These are phyloP conservation scores for Dalbergia cochinchinensis DNA, from an alignment of 306 rosid genomes.

Conservation along the genomic window DNA sequence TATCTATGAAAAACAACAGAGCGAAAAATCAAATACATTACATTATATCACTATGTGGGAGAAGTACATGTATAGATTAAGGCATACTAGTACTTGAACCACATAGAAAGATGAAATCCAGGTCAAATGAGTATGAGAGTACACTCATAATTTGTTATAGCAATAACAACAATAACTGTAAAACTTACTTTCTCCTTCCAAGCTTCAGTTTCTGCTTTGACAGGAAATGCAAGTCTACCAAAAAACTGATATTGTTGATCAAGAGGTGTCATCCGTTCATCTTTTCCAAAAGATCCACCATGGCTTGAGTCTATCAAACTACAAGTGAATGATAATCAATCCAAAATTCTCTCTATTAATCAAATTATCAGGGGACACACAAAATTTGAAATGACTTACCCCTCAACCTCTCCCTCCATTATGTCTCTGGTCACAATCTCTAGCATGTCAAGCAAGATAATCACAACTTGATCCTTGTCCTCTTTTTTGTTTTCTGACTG, in stretches of 20 bases:
- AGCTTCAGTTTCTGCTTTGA: conserved; percentile 70
- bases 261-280: conserved; percentile 75
- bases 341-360: conserved; percentile 21
- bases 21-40: conserved; percentile 33
- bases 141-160: not conserved
- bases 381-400: conserved; percentile 54
- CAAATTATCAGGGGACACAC: conserved; percentile 30
- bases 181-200: conserved; percentile 89
- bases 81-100: conserved; percentile 26
- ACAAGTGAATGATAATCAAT: conserved; percentile 43
- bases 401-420: conserved; percentile 77
- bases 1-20: conserved; percentile 63
- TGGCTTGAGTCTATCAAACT: conserved; percentile 87
- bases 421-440: conserved; percentile 96
- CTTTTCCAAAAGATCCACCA: conserved; percentile 69
- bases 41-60: conserved; percentile 22
- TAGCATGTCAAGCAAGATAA: conserved; percentile 91
- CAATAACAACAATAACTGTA: not conserved
- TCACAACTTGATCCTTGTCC: conserved; percentile 83
- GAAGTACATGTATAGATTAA: not conserved
- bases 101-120: conserved; percentile 21
- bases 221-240: conserved; percentile 71
- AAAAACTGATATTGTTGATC: conserved; percentile 72
- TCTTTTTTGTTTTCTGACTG: conserved; percentile 72
- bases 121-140: conserved; percentile 4